Percentiles rank a stretch among this genome's conserved stretches.
Conservation (phyloP, 345 rosid genomes). For the Brassica juncea region DNA sequence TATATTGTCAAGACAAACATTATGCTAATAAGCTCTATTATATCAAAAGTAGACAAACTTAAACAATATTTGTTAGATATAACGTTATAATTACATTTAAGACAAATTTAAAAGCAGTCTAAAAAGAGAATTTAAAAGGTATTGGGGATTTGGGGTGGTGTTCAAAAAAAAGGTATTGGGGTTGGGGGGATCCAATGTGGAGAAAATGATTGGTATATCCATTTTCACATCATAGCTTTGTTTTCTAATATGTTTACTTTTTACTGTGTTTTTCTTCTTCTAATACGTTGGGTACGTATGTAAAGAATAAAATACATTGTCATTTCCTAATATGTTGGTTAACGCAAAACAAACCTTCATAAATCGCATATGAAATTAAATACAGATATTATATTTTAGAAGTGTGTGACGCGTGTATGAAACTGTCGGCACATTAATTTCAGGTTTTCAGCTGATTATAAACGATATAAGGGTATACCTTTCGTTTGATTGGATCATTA, state of each 20-base stretch:
- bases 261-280: background rate
- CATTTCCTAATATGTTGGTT: background rate
- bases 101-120: constrained; percentile 19
- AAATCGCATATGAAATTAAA: background rate
- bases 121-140: constrained; percentile 27
- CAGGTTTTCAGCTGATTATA: background rate
- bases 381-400: background rate
- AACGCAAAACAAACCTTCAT: constrained; percentile 1
- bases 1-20: background rate
- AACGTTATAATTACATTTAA: constrained; percentile 13
- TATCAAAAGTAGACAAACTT: background rate
- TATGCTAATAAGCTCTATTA: background rate
- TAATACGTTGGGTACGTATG: constrained; percentile 23
- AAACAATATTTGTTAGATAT: background rate
- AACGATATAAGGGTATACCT: background rate
- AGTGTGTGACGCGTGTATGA: background rate
- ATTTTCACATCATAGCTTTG: background rate
- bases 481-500: constrained; percentile 1
- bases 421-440: constrained; percentile 33
- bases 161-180: constrained; percentile 8
- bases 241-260: background rate
- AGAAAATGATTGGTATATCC: constrained; percentile 18
- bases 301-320: constrained; percentile 13
- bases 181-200: constrained; percentile 31
- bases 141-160: background rate